These are phyloP conservation scores for Malassezia arunalokei DNA, from an alignment of 1,284 basidiomycete species.

Conservation along the genomic window DNA sequence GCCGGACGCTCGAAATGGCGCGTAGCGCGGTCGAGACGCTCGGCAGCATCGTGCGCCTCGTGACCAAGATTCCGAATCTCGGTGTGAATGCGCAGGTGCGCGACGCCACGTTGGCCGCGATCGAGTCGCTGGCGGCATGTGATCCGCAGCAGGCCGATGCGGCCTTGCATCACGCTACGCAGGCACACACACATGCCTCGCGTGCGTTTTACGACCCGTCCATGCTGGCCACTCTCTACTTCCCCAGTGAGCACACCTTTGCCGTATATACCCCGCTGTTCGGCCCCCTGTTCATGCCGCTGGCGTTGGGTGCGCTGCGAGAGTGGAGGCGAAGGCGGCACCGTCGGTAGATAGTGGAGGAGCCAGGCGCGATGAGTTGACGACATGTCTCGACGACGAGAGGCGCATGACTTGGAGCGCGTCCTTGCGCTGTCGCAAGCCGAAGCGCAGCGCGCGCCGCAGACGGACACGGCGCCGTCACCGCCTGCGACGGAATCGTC, in stretches of 20 bases:
- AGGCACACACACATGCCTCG: conserved; percentile 58
- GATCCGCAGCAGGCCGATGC: conserved; percentile 27
- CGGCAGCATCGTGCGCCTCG: conserved; percentile 26
- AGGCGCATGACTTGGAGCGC: conserved; percentile 11
- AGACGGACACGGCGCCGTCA: not conserved
- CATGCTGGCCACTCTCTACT: conserved; percentile 90
- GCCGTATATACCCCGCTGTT: conserved; percentile 46
- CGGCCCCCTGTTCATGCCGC: conserved; percentile 55
- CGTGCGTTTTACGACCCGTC: conserved; percentile 90
- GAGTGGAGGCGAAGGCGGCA: conserved; percentile 9
- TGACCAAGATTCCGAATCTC: conserved; percentile 31
- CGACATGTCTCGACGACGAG: conserved; percentile 16
- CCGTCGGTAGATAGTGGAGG: not conserved
- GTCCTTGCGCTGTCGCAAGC: conserved; percentile 7
- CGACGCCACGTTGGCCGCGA: conserved; percentile 14
- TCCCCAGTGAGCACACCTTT: conserved; percentile 51
- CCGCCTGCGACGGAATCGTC: not conserved
- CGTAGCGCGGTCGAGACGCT: conserved; percentile 27
- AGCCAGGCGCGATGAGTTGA: no score
- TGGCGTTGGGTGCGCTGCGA: conserved; percentile 58
- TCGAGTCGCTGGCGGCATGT: conserved; percentile 9
- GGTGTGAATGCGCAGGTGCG: conserved; percentile 30
- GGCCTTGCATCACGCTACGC: conserved; percentile 55
- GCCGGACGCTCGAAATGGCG: conserved; percentile 24
- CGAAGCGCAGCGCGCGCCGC: not conserved